Evolutionary conservation across 495 filamentous ascomycete species (phyloP).

Genomic region (Podospora pseudoanserina): DNA sequence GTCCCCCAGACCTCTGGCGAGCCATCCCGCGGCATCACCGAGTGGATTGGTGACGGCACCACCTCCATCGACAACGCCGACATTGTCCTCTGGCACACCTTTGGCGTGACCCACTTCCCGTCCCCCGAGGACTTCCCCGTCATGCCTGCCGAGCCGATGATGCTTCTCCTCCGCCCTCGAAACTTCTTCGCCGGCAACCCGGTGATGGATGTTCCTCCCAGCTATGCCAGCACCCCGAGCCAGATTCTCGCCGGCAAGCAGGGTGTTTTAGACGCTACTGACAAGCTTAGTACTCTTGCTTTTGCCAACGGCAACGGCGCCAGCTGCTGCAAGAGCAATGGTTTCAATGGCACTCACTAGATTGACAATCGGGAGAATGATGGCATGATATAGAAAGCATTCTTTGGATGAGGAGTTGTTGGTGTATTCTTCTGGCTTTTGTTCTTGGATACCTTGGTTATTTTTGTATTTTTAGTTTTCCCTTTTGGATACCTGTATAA

Average conservation of each 20-base stretch:
- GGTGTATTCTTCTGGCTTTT: not conserved
- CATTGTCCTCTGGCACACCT: slow-evolving; percentile 94
- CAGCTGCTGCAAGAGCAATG: slow-evolving; percentile 4
- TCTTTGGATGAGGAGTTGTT: not conserved
- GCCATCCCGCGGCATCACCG: slow-evolving; percentile 70
- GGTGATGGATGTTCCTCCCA: slow-evolving; percentile 81
- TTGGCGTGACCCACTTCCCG: slow-evolving; percentile 90
- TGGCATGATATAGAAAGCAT: not conserved
- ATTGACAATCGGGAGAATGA: not conserved
- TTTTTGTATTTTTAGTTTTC: not conserved
- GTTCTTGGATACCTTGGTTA: not conserved
- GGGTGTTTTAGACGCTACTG: slow-evolving; percentile 45
- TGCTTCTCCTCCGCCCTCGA: slow-evolving; percentile 72
- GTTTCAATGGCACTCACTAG: not conserved
- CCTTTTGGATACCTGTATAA: not conserved
- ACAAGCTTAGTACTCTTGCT: slow-evolving; percentile 45
- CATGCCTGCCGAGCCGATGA: slow-evolving; percentile 86
- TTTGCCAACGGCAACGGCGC: slow-evolving; percentile 25
- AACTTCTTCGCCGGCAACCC: slow-evolving; percentile 89
- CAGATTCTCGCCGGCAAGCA: slow-evolving; percentile 53
- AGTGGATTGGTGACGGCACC: slow-evolving; percentile 77
- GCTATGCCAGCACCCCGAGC: slow-evolving; percentile 69
- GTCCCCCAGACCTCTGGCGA: slow-evolving; percentile 91
- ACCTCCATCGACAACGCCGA: slow-evolving; percentile 78
- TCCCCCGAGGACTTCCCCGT: slow-evolving; percentile 90